A percentile compares a stretch with the other conserved stretches of the same genome.
phyloP scores from a whole-genome alignment of 2,329 filamentous ascomycete genomes.

The Elsinoe batatas region DNA sequence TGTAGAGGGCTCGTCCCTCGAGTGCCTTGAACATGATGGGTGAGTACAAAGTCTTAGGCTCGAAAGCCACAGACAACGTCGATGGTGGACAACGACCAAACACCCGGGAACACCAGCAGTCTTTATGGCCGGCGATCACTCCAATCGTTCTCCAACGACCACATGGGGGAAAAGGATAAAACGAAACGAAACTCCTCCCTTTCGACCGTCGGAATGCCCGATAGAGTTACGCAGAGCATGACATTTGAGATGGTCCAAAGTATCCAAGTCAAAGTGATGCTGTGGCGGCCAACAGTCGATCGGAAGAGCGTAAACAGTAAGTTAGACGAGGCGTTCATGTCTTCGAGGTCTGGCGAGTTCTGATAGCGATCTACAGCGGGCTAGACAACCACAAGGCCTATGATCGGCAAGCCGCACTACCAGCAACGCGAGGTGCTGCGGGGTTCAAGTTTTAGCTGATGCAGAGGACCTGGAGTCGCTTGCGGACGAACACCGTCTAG shows the following conservation, averaged over 20 bases:
- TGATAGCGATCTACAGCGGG: background rate
- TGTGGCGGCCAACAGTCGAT: background rate
- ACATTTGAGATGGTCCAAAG: background rate
- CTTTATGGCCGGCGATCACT: background rate
- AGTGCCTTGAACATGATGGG: slow-evolving; percentile 10
- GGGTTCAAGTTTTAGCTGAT: background rate
- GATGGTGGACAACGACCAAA: background rate
- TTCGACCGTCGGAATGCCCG: background rate
- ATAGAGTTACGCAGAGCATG: background rate
- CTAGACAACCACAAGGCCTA: background rate
- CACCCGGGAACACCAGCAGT: background rate
- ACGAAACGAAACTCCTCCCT: background rate
- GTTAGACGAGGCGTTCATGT: background rate
- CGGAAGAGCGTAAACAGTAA: background rate
- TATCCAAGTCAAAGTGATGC: background rate
- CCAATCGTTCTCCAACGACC: too few species aligned
- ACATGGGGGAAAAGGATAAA: background rate
- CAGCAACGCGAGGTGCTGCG: background rate
- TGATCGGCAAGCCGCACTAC: background rate
- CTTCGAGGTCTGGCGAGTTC: background rate
- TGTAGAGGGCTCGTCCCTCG: slow-evolving; percentile 22
- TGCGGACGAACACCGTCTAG: background rate
- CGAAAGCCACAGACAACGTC: background rate
- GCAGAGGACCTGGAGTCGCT: background rate
- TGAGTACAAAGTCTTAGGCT: background rate